Evolutionary conservation across 129 eudicot species (phyloP).

Genomic region (Sambucus nigra): DNA sequence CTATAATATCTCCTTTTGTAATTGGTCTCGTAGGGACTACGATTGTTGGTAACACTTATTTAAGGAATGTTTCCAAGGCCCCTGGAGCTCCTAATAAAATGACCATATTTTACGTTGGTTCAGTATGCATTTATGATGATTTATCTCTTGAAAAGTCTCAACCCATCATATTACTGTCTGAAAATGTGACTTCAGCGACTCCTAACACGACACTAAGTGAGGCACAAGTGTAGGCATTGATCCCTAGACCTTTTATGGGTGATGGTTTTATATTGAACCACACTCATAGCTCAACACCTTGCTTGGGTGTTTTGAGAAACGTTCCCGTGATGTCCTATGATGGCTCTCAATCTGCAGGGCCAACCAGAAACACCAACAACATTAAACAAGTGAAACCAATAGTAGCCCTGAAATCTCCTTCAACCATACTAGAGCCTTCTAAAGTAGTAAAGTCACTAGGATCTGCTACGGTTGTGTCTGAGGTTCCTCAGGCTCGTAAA

Average conservation of each 20-base stretch:
- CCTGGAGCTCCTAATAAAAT: conserved; percentile 39
- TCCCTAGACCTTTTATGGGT: conserved; percentile 12
- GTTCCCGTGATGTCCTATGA: conserved; percentile 42
- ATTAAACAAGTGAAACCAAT: conserved; percentile 12
- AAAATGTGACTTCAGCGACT: conserved; percentile 19
- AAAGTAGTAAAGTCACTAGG: conserved; percentile 25
- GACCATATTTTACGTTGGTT: conserved; percentile 75
- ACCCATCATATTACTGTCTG: conserved; percentile 65
- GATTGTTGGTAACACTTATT: conserved; percentile 51
- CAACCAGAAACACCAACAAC: conserved; percentile 20
- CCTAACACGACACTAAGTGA: conserved; percentile 24
- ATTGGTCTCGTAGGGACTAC: conserved; percentile 21
- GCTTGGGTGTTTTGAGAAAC: conserved; percentile 38
- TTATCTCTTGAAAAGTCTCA: conserved; percentile 75
- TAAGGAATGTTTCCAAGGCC: conserved; percentile 33
- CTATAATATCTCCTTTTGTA: conserved; percentile 25
- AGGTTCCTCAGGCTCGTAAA: conserved; percentile 66
- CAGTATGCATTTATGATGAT: conserved; percentile 47
- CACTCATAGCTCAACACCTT: conserved; percentile 22
- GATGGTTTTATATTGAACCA: conserved; percentile 24
- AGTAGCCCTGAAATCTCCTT: conserved; percentile 16
- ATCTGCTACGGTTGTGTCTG: conserved; percentile 19
- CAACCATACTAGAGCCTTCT: conserved; percentile 27
- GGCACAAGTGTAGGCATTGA: conserved; percentile 21
- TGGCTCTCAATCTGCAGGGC: conserved; percentile 24